Base-by-base conservation (phyloP, 225 moss, liverwort and hornwort genomes). In the Straminergon stramineum region DNA sequence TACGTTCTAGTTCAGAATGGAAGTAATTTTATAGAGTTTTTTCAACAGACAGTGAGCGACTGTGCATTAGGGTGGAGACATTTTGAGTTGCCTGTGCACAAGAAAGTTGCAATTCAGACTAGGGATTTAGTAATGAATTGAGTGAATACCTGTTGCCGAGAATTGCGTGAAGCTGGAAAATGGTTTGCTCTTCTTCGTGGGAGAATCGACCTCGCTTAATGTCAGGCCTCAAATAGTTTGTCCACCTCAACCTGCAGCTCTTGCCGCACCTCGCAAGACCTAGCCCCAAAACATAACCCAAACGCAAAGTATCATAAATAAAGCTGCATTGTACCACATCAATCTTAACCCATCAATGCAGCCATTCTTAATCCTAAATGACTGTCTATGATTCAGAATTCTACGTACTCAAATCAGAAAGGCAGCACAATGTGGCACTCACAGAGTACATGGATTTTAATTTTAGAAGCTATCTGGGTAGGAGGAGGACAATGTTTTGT, bases 221-320 rank as follows among this genome's bases (percentile, higher is more conserved):
- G 20, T 88, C 90, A 8, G 92, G 93, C 62, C 89, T 85, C 65
- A 93, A 66, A 51, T 93, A 93, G 71, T 93, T 93, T 4, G 93
- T 92, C 92, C 93, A 93, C 89, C 93, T 79, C 77, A 93, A 87
- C 82, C 93, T 90, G 48, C 93, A 93, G 85, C 93, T 93, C 87
- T 93, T 92, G 51, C 93, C 93, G 55, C 93, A 93, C 64, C 93
- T 87, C 35, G 87, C 81, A 13, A 93, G 89, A 9, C 91, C 93
- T 93, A 30, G 11, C 18, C 58, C 75, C 14, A 76, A 70, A 81
- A 85, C 10, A 86, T 9, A 65, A 48, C 24, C 65, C 65, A 51
- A 24, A 26, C 35, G 51, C 65, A 51, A 5, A 48, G 51, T 34
- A 45, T 52, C 51, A 2, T 65, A 11, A 83, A 32, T 65, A 51